These are phyloP conservation scores for Fusarium liriodendri DNA, from an alignment of 2,329 filamentous ascomycete genomes.

Conservation along the genomic window DNA sequence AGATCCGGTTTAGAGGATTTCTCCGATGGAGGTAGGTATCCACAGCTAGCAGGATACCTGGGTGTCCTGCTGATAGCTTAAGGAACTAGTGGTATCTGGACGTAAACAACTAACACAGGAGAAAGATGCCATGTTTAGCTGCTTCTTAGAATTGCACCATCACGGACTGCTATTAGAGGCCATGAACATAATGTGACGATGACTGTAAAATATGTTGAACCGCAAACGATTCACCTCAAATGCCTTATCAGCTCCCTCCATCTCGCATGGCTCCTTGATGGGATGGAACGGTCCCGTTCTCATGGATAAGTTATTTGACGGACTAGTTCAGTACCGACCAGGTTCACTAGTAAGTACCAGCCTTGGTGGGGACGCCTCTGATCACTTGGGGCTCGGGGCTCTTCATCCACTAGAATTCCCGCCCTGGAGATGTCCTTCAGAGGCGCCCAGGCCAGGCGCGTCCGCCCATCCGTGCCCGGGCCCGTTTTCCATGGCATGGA, in stretches of 20 bases:
- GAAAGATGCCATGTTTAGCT: neutral
- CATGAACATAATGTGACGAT: neutral
- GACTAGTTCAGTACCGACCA: neutral
- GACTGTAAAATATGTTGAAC: neutral
- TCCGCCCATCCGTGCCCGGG: neutral
- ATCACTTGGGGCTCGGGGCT: neutral
- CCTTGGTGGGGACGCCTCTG: neutral
- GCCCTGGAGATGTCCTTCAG: neutral
- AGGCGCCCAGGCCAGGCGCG: conserved; percentile 1
- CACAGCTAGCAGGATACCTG: conserved; percentile 17
- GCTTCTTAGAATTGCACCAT: neutral
- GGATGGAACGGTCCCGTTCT: neutral
- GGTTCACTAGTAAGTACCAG: neutral
- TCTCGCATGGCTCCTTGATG: neutral
- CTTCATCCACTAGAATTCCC: neutral
- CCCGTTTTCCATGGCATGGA: neutral
- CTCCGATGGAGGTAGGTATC: conserved; percentile 13
- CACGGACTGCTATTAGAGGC: neutral
- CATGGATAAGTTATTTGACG: neutral
- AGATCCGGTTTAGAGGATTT: neutral
- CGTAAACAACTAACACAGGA: conserved; percentile 24
- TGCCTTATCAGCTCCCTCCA: neutral
- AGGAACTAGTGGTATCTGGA: conserved; percentile 6
- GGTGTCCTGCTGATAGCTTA: neutral
- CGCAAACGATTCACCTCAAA: neutral